Evolutionary conservation across 2,329 filamentous ascomycete genomes (phyloP), one percentile per base, ranked within the genome.

Genomic region (Sodiomyces alkalinus): DNA sequence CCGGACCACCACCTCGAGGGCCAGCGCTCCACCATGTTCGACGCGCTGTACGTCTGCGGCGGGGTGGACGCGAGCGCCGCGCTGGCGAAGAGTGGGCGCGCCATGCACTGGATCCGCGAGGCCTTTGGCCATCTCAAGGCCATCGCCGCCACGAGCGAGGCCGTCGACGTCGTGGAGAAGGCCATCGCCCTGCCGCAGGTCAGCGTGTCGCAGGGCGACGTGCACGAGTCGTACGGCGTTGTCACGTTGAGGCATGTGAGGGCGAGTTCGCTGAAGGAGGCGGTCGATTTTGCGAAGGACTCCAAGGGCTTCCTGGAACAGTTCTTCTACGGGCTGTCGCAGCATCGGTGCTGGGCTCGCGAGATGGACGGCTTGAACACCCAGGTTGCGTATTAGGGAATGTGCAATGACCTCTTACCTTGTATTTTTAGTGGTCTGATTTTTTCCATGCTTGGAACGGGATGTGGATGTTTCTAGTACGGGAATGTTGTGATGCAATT

Each of bases 101-200:
- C 78, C 0, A 45, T 79, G 2, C 76, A 87, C 55, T 90, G 77
- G 69, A 55, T 87, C 4, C 67, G 77, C 3, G 82, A 90, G 48
- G 76, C 80, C 0, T 90, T 87, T 40, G 80, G 80, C 0, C 81
- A 90, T 37, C 60, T 85, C 28, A 90, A 90, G 59, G 58, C 79
- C 2, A 78, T 90, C 15, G 81, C 72, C 2, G 82, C 75, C 0
- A 78, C 75, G 0, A 80, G 78, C 1, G 79, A 85, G 44, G 80
- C 62, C 0, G 68, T 81, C 0, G 57, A 68, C 3, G 55, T 87
- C 22, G 60, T 87, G 17, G 45, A 58, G 12, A 43, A 51, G 20
- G 60, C 63, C 0, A 46, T 69, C 11, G 50, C 52, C 5, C 38
- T 68, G 7, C 51, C 56, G 0, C 49, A 48, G 3, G 45, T 70